A percentile compares a stretch with the other conserved stretches of the same genome.
Conservation (phyloP, 805 yeast genomes). For the Barnettozyma californica region DNA sequence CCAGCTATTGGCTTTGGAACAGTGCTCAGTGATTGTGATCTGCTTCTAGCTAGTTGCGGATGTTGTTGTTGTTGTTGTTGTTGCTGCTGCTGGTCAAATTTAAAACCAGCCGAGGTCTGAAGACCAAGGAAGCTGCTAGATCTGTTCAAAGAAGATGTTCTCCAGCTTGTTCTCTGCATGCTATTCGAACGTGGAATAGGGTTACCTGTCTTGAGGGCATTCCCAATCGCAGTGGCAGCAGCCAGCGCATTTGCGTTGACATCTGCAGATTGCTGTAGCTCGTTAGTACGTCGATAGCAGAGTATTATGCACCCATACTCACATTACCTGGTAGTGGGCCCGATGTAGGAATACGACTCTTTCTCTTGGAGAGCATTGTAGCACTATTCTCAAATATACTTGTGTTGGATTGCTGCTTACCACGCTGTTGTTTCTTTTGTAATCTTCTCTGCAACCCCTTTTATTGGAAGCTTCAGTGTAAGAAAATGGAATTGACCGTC, state of each 20-base stretch:
- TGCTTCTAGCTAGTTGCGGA: constrained; percentile 16
- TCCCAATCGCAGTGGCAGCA: constrained; percentile 55
- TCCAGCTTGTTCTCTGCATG: constrained; percentile 15
- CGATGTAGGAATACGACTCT: constrained; percentile 8
- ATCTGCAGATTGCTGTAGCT: constrained; percentile 19
- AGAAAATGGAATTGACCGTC: not conserved
- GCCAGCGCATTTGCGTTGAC: constrained; percentile 52
- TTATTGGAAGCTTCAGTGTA: not conserved
- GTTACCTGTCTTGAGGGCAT: constrained; percentile 34
- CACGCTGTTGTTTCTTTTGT: not conserved
- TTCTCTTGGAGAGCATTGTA: constrained; percentile 10
- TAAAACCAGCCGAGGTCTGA: constrained; percentile 15
- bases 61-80: constrained; percentile 9
- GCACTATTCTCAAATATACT: not conserved
- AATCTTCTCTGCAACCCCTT: not conserved
- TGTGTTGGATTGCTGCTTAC: not conserved
- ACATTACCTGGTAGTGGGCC: constrained; percentile 13
- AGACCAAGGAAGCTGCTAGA: constrained; percentile 21
- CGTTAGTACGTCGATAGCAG: constrained; percentile 8
- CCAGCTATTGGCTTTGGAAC: constrained; percentile 1
- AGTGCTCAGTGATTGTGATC: constrained; percentile 16
- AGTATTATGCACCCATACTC: not conserved
- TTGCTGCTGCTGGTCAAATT: constrained; percentile 5
- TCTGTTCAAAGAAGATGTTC: constrained; percentile 9
- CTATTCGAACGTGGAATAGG: constrained; percentile 27